Base-by-base conservation (phyloP, 2,329 filamentous ascomycete species). In the Fusarium veterinarium region DNA sequence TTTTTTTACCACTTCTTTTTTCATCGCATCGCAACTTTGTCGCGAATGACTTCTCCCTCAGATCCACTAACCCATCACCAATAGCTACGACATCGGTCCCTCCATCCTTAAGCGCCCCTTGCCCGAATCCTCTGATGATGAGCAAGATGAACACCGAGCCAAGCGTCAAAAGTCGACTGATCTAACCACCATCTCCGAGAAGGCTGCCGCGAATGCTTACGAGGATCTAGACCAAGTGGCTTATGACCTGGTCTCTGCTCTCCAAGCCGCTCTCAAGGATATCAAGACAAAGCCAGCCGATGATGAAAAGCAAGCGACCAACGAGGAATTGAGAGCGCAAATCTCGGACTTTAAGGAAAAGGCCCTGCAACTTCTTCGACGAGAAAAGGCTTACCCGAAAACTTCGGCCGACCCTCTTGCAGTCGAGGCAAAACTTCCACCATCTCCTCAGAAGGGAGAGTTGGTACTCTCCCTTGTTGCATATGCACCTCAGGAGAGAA, bases 381-480 rank as follows among this genome's bases (percentile, higher is more conserved):
- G 89, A 73, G 91, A 92, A 78, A 84, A 87, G 67, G 82, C 86
- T 31, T 86, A 90, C 79, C 84, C 86, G 69, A 78, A 80, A 40
- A 76, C 78, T 17, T 79, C 81, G 40, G 75, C 82, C 14, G 81
- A 83, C 16, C 71, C 79, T n/a, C 79, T 84, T 45, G 83, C 83
- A 55, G 78, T 81, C 33, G 82, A 84, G 55, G 84, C 83, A 44
- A 81, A 82, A 52, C 71, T 81, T 33, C 80, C 82, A 23, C 79
- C 81, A 7, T 80, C 81, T 30, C 79, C 84, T 25, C 74, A 80
- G 78, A 85, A 73, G 80, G 88, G 72, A 81, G 88, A 81, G 60
- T 64, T 90, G 20, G 91, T 95, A 10, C 84, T 98, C 64, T 95
- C 93, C 2, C 85, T 97, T 2, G 91, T 91, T 74, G 94, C 93